These are phyloP conservation scores for Allantophomopsis lycopodina DNA, from an alignment of 2,329 filamentous ascomycete species.

Conservation along the genomic window DNA sequence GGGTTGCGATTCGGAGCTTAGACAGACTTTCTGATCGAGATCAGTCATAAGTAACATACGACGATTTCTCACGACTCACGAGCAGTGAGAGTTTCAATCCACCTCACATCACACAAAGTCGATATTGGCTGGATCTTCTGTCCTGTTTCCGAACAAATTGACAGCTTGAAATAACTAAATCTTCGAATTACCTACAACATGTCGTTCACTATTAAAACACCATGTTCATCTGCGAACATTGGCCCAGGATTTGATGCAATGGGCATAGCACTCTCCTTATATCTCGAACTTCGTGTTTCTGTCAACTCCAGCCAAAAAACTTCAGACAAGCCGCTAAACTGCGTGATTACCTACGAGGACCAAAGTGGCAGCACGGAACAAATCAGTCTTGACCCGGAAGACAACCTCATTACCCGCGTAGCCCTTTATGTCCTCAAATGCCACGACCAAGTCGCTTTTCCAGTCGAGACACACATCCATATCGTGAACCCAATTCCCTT, in stretches of 20 bases:
- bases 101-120: too few species aligned
- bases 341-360: conserved; percentile 82
- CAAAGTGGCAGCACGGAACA: conserved; percentile 54
- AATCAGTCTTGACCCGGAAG: conserved; percentile 71
- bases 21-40: too few species aligned
- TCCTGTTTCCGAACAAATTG: too few species aligned
- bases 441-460: conserved; percentile 76
- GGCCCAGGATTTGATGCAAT: conserved; percentile 97
- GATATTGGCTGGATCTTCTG: too few species aligned
- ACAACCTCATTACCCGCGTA: conserved; percentile 87
- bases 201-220: conserved; percentile 60
- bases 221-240: conserved; percentile 95
- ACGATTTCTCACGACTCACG: too few species aligned
- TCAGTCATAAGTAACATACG: too few species aligned
- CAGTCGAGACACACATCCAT: conserved; percentile 76
- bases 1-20: too few species aligned
- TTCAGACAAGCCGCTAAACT: conserved; percentile 60
- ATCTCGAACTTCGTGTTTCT: conserved; percentile 78
- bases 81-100: too few species aligned
- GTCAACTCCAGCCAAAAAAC: conserved; percentile 43
- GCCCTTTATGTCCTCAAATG: conserved; percentile 91
- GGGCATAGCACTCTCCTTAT: conserved; percentile 84
- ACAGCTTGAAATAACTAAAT: too few species aligned
- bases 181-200: conserved; percentile 12
- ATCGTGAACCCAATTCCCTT: conserved; percentile 93